Evolutionary conservation across 1,284 basidiomycete genomes (phyloP).

Genomic region (Ustilago shanxiensis): DNA sequence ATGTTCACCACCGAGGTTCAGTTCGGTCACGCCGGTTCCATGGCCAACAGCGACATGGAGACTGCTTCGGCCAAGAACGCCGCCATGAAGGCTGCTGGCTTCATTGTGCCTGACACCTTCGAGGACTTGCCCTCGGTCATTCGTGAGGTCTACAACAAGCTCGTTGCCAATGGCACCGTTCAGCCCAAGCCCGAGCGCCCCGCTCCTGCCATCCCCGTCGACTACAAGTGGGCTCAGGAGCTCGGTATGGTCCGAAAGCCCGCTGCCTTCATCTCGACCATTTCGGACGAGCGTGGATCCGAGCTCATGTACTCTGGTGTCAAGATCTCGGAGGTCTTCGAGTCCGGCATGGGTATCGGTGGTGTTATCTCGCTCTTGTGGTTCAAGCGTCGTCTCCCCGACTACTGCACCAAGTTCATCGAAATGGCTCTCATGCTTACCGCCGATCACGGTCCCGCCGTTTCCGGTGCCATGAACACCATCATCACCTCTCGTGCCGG

Average conservation of each 20-base stretch:
- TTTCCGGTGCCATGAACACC: constrained; percentile 95
- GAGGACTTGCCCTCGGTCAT: constrained; percentile 91
- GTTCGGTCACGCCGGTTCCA: constrained; percentile 97
- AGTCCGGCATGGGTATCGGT: constrained; percentile 79
- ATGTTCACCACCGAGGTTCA: constrained; percentile 99
- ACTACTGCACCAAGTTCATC: constrained; percentile 76
- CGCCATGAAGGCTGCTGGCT: constrained; percentile 93
- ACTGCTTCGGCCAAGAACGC: constrained; percentile 97
- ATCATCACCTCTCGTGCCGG: constrained; percentile 98
- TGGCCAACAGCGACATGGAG: constrained; percentile 97
- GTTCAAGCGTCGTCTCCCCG: constrained; percentile 87
- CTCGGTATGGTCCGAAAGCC: constrained; percentile 98
- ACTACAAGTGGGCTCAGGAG: constrained; percentile 99
- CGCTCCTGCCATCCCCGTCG: constrained; percentile 97
- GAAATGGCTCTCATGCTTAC: constrained; percentile 99
- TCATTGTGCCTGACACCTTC: constrained; percentile 97
- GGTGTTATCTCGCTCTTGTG: constrained; percentile 96
- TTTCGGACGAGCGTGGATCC: constrained; percentile 98
- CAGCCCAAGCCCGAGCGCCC: constrained; percentile 83
- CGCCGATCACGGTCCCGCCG: constrained; percentile 84
- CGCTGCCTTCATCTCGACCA: constrained; percentile 98
- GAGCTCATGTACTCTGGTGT: constrained; percentile 98
- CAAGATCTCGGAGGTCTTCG: constrained; percentile 94
- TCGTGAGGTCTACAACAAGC: constrained; percentile 84
- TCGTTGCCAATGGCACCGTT: constrained; percentile 81